A percentile compares a stretch with the other conserved stretches of the same genome.
Conservation (phyloP, 164 flowering plant species). For the Nymphaea thermarum region DNA sequence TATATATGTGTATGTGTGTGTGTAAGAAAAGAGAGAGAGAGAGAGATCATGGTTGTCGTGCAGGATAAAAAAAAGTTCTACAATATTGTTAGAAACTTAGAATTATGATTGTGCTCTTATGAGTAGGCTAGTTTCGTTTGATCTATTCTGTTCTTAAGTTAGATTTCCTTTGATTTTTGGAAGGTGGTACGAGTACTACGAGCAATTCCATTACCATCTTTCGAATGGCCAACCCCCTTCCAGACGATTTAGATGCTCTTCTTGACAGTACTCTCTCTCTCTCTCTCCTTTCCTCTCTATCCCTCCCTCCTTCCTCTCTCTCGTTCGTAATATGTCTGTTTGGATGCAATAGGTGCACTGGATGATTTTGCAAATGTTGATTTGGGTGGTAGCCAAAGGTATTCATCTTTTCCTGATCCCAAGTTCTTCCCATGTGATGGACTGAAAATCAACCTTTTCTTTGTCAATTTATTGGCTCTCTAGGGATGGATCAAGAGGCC, state of each 20-base stretch:
- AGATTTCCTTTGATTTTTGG: neutral
- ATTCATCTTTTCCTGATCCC: conserved; percentile 7
- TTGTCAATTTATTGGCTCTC: conserved; percentile 2
- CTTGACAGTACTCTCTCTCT: conserved; percentile 61
- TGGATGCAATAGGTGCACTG: conserved; percentile 36
- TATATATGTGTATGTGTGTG: no score
- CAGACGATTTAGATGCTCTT: conserved; percentile 69
- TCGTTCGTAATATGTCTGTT: no score
- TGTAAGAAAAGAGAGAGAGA: no score
- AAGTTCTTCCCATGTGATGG: neutral
- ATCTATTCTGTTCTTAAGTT: neutral
- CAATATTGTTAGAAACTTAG: no score
- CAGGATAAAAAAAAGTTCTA: no score
- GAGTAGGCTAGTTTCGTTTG: no score
- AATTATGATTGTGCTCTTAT: no score
- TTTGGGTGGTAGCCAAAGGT: conserved; percentile 29
- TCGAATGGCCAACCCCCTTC: conserved; percentile 36
- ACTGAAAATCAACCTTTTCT: neutral
- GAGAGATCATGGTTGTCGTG: no score
- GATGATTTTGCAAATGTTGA: conserved; percentile 73
- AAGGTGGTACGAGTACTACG: neutral
- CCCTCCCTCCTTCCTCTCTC: no score
- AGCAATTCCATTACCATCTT: neutral
- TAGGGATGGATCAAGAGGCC: conserved; percentile 19
- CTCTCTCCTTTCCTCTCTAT: neutral